Percentiles rank a stretch among this genome's conserved stretches.
These are phyloP conservation scores for Pythium vanterpoolii DNA, from an alignment of 352 stramenopile genomes.

Conservation along the genomic window DNA sequence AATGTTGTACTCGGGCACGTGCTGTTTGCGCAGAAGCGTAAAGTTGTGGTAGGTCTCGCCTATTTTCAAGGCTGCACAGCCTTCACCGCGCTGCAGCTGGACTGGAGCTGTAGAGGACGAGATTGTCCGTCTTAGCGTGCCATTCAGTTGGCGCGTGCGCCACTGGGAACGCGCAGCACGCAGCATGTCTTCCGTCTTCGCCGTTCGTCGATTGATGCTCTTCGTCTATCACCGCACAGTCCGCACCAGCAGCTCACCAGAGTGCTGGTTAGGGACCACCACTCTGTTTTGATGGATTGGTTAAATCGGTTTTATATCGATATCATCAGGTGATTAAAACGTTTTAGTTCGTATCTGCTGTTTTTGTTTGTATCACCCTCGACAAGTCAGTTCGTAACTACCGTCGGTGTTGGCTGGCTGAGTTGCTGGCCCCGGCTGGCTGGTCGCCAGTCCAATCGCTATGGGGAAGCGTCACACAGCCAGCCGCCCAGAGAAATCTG, in stretches of 20 bases:
- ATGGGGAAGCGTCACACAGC: no score
- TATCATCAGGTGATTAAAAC: no score
- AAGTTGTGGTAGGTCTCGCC: conserved; percentile 82
- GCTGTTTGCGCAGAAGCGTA: conserved; percentile 44
- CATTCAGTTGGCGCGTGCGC: background rate
- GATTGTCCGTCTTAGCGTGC: background rate
- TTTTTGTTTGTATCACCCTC: no score
- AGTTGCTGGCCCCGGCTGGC: no score
- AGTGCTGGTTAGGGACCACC: conserved; percentile 3
- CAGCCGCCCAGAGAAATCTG: no score
- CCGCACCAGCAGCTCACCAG: no score
- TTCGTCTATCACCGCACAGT: background rate
- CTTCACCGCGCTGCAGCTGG: conserved; percentile 38
- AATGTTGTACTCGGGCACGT: conserved; percentile 82
- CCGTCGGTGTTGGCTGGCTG: no score
- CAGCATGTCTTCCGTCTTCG: conserved; percentile 8
- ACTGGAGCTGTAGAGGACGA: background rate
- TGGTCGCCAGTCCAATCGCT: no score
- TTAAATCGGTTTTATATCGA: background rate
- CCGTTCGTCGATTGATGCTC: background rate
- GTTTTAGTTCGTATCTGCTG: no score
- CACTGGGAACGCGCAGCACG: conserved; percentile 3
- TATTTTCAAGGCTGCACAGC: conserved; percentile 52
- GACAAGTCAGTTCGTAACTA: no score
- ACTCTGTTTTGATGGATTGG: background rate